These are phyloP conservation scores for Mayamaea pseudoterrestris DNA, from an alignment of 108 stramenopile species.

Conservation along the genomic window DNA sequence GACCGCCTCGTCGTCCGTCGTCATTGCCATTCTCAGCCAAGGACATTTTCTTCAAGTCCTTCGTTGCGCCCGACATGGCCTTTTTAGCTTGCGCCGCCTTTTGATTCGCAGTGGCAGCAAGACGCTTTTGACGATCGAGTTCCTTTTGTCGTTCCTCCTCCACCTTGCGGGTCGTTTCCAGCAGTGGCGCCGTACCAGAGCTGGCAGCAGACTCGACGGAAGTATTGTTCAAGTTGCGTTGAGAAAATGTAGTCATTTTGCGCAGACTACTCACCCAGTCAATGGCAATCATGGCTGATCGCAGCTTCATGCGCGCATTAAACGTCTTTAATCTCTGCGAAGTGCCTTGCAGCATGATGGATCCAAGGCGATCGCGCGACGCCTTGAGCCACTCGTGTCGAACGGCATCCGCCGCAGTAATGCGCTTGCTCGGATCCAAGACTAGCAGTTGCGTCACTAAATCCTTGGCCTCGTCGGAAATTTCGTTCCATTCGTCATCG, in stretches of 20 bases:
- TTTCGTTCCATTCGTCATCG: constrained; percentile 55
- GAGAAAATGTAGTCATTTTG: constrained; percentile 23
- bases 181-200: too few relatives aligned
- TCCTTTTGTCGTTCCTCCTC: too few relatives aligned
- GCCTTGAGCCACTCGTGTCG: constrained; percentile 69
- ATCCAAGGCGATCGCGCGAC: constrained; percentile 26
- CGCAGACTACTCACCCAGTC: constrained; percentile 40
- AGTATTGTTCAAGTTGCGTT: neutral
- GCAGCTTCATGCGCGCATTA: constrained; percentile 77
- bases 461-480: constrained; percentile 80
- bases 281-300: constrained; percentile 73
- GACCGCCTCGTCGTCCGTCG: too few relatives aligned
- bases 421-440: constrained; percentile 58
- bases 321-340: constrained; percentile 71
- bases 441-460: constrained; percentile 58
- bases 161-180: too few relatives aligned
- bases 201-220: too few relatives aligned
- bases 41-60: too few relatives aligned
- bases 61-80: too few relatives aligned
- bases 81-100: too few relatives aligned
- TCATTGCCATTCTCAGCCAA: too few relatives aligned
- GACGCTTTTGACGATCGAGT: too few relatives aligned
- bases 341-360: constrained; percentile 29
- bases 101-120: too few relatives aligned
- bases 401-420: constrained; percentile 61